These are phyloP conservation scores for Bonia amplexicaulis DNA, from an alignment of 176 grass and related monocot species.

Conservation along the genomic window DNA sequence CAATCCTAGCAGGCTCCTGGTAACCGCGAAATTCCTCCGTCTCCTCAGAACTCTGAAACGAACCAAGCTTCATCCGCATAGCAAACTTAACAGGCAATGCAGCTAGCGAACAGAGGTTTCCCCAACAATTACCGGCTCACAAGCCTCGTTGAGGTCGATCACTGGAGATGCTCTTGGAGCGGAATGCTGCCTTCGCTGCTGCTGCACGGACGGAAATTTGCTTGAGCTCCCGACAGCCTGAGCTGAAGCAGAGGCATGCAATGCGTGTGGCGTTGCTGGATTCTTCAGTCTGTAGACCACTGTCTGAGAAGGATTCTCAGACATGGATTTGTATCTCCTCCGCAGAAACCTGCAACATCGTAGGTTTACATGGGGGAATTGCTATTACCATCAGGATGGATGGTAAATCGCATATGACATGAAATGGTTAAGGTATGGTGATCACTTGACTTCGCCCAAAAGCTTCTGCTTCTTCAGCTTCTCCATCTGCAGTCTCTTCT, in stretches of 20 bases:
- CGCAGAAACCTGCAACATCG: conserved; percentile 48
- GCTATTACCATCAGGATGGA: background rate
- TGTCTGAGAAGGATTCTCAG: conserved; percentile 38
- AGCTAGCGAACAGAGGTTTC: background rate
- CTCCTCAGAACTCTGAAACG: conserved; percentile 45
- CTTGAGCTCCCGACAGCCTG: background rate
- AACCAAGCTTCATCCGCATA: background rate
- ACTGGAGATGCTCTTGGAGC: conserved; percentile 25
- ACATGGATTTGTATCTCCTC: conserved; percentile 38
- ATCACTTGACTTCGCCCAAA: conserved; percentile 69
- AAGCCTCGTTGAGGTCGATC: conserved; percentile 68
- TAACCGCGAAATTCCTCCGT: conserved; percentile 24
- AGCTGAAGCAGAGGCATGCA: background rate
- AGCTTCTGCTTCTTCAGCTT: conserved; percentile 43
- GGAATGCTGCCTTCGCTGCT: background rate
- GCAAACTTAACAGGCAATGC: background rate
- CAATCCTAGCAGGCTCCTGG: background rate
- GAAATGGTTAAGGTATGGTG: background rate
- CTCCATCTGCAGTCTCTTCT: conserved; percentile 29
- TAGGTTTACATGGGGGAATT: background rate
- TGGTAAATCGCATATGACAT: background rate
- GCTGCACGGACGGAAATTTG: background rate
- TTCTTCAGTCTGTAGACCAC: conserved; percentile 42
- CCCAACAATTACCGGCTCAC: conserved; percentile 40
- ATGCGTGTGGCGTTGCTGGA: background rate